Evolutionary conservation across 495 filamentous ascomycete genomes (phyloP).

Genomic region (Daldinia vernicosa): DNA sequence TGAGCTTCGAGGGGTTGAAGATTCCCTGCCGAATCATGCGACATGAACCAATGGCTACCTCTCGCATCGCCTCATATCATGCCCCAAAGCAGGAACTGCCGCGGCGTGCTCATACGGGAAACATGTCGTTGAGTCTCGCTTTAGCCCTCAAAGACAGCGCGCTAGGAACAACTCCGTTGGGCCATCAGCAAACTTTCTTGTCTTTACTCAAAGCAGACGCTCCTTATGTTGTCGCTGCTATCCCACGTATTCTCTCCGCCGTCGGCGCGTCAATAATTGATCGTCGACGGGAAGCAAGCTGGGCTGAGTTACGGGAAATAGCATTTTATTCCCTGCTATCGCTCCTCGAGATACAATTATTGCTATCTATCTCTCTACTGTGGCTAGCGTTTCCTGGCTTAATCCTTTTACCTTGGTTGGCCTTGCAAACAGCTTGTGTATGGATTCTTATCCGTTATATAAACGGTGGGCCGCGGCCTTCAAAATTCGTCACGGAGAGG

Average conservation of each 20-base stretch:
- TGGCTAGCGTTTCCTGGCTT: slow-evolving; percentile 46
- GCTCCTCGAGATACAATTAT: slow-evolving; percentile 44
- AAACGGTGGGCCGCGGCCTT: slow-evolving; percentile 7
- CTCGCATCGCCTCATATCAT: slow-evolving; percentile 1
- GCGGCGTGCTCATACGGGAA: neutral
- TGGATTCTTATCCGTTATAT: slow-evolving; percentile 19
- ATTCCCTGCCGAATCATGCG: neutral
- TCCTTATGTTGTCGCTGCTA: slow-evolving; percentile 32
- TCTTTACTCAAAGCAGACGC: slow-evolving; percentile 42
- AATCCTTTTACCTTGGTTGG: slow-evolving; percentile 41
- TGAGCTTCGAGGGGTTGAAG: neutral
- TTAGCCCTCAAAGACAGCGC: slow-evolving; percentile 48
- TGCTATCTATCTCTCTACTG: slow-evolving; percentile 42
- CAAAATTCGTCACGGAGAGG: slow-evolving; percentile 28
- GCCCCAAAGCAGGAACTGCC: neutral
- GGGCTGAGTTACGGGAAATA: slow-evolving; percentile 39
- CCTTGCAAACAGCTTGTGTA: slow-evolving; percentile 31
- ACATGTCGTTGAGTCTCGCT: slow-evolving; percentile 22
- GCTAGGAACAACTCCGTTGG: slow-evolving; percentile 47
- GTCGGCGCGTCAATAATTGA: slow-evolving; percentile 8
- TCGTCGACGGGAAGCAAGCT: slow-evolving; percentile 21
- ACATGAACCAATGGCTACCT: slow-evolving; percentile 20
- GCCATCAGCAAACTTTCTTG: slow-evolving; percentile 39
- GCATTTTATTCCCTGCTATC: slow-evolving; percentile 38
- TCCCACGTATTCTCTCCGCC: slow-evolving; percentile 41